These are phyloP conservation scores for Xylaria hypoxylon DNA, from an alignment of 2,329 filamentous ascomycete genomes.

Conservation along the genomic window DNA sequence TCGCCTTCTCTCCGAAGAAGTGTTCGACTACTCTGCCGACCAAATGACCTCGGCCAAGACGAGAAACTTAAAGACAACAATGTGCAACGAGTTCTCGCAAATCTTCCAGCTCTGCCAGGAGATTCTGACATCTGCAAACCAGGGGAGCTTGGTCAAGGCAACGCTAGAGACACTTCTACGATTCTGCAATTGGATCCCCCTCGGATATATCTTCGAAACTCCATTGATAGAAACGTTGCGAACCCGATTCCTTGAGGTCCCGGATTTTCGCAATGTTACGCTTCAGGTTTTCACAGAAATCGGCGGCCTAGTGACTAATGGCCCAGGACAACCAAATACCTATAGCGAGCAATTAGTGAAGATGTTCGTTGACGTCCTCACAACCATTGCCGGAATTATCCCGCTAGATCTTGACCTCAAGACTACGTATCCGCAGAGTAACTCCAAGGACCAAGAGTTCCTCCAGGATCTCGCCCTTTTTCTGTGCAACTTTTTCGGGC, in stretches of 20 bases:
- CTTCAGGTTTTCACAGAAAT: slow-evolving; percentile 98
- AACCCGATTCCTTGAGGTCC: slow-evolving; percentile 89
- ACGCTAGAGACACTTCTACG: slow-evolving; percentile 94
- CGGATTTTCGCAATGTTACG: slow-evolving; percentile 96
- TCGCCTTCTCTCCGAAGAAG: slow-evolving; percentile 93
- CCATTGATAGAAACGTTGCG: slow-evolving; percentile 94
- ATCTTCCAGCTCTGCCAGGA: slow-evolving; percentile 99
- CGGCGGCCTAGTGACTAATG: slow-evolving; percentile 88
- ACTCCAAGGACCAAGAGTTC: slow-evolving; percentile 94
- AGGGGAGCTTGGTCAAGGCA: slow-evolving; percentile 91
- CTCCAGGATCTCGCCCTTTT: slow-evolving; percentile 97
- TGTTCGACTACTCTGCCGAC: slow-evolving; percentile 98
- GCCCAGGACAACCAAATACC: slow-evolving; percentile 71
- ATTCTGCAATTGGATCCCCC: slow-evolving; percentile 98
- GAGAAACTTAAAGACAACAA: slow-evolving; percentile 94
- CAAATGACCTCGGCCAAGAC: slow-evolving; percentile 99
- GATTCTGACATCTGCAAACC: slow-evolving; percentile 89
- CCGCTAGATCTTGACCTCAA: slow-evolving; percentile 91
- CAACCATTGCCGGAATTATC: slow-evolving; percentile 92
- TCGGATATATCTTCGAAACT: slow-evolving; percentile 99
- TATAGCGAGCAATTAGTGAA: slow-evolving; percentile 97
- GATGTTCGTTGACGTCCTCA: slow-evolving; percentile 98
- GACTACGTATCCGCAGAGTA: slow-evolving; percentile 89
- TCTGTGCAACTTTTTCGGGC: slow-evolving; percentile 95
- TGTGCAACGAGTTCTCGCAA: slow-evolving; percentile 98